Evolutionary conservation across 176 grass and related monocot genomes (phyloP).

Genomic region (Luzula sylvatica): DNA sequence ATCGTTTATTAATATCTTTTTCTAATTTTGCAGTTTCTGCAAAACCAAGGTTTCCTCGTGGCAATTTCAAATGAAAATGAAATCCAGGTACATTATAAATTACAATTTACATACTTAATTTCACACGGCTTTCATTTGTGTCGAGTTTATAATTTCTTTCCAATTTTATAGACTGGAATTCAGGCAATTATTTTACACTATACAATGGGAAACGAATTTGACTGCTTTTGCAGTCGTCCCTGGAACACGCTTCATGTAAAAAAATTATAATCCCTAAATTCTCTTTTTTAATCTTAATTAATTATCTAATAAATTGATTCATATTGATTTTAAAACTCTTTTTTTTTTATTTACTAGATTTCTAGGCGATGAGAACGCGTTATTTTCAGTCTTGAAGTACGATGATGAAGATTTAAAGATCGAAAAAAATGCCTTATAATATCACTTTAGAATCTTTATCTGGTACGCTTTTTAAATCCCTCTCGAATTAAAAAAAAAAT

Average conservation of each 20-base stretch:
- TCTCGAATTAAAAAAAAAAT: slow-evolving; percentile 1
- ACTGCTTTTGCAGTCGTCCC: slow-evolving; percentile 89
- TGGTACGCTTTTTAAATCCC: slow-evolving; percentile 27
- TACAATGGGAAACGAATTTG: slow-evolving; percentile 64
- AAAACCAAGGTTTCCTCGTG: slow-evolving; percentile 71
- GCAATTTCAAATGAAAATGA: slow-evolving; percentile 89
- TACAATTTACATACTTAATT: slow-evolving; percentile 20
- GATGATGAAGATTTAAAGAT: slow-evolving; percentile 71
- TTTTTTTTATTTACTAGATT: slow-evolving; percentile 43
- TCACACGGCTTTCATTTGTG: too few relatives aligned
- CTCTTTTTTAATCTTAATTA: slow-evolving; percentile 6
- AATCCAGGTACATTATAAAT: slow-evolving; percentile 50
- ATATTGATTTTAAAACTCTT: slow-evolving; percentile 11
- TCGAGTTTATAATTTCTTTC: slow-evolving; percentile 1
- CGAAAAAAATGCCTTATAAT: slow-evolving; percentile 67
- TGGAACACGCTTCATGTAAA: slow-evolving; percentile 64
- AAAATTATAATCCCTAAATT: slow-evolving; percentile 1
- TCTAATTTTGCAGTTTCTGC: slow-evolving; percentile 63
- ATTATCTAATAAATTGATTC: slow-evolving; percentile 14
- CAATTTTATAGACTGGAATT: slow-evolving; percentile 54
- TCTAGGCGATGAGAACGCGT: slow-evolving; percentile 89
- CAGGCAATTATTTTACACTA: slow-evolving; percentile 60
- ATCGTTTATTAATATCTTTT: background rate
- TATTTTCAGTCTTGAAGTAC: slow-evolving; percentile 81
- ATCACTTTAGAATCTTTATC: slow-evolving; percentile 43